Evolutionary conservation across 129 eudicot genomes (phyloP).

Genomic region (Pulicaria dysenterica): DNA sequence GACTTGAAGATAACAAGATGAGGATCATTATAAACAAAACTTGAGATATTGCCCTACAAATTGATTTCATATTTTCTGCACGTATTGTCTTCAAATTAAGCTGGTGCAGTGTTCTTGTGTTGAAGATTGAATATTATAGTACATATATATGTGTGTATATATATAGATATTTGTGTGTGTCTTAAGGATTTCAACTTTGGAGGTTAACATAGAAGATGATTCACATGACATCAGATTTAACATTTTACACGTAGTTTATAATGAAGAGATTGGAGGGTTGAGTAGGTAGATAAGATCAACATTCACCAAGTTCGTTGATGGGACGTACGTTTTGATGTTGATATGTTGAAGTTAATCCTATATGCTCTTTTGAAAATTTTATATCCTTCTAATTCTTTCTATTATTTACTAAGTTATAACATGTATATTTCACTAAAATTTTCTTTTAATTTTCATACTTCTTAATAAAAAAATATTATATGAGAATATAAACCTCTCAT

Average conservation of each 20-base stretch:
- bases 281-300: conserved; percentile 31
- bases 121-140: neutral
- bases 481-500: no score
- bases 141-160: neutral
- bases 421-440: no score
- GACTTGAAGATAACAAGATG: conserved; percentile 11
- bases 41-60: conserved; percentile 4
- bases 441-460: no score
- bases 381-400: no score
- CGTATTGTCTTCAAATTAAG: neutral
- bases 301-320: conserved; percentile 28
- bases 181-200: conserved; percentile 16
- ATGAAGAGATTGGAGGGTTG: conserved; percentile 28
- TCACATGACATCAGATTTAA: conserved; percentile 25
- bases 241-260: conserved; percentile 41
- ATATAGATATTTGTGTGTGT: neutral
- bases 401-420: no score
- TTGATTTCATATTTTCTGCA: conserved; percentile 18
- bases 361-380: no score
- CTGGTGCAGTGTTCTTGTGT: conserved; percentile 14
- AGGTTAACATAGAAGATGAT: conserved; percentile 19
- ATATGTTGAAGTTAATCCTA: conserved; percentile 19
- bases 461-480: no score
- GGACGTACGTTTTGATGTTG: conserved; percentile 31
- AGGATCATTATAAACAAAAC: conserved; percentile 26